These are phyloP conservation scores for Stachybotrys chartarum DNA, from an alignment of 2,329 filamentous ascomycete genomes.

Conservation along the genomic window DNA sequence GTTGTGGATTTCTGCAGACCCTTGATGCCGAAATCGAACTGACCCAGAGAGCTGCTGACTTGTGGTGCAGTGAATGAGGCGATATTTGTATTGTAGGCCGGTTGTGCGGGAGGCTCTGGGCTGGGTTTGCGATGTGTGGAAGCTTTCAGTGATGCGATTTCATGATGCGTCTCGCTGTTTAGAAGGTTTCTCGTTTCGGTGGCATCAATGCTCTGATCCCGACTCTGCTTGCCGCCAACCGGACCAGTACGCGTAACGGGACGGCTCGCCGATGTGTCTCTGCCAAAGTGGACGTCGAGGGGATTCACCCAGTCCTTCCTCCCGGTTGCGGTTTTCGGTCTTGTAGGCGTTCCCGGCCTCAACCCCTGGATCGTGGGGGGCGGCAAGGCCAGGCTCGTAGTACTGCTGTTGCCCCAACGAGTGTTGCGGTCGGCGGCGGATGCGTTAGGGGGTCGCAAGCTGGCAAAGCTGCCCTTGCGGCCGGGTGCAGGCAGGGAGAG, in stretches of 20 bases:
- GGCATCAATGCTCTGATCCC: neutral
- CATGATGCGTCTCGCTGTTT: neutral
- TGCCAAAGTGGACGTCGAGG: constrained; percentile 38
- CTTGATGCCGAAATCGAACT: constrained; percentile 28
- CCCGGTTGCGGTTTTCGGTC: constrained; percentile 26
- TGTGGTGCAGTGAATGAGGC: constrained; percentile 2
- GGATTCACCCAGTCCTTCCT: constrained; percentile 37
- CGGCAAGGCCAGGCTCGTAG: constrained; percentile 25
- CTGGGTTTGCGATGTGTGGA: neutral
- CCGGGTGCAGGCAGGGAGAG: constrained; percentile 20
- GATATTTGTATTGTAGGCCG: neutral
- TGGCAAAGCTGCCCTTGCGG: constrained; percentile 12
- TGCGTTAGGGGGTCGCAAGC: constrained; percentile 15
- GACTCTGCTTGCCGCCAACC: neutral
- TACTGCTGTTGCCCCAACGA: constrained; percentile 26
- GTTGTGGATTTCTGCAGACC: constrained; percentile 3
- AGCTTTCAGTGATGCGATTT: neutral
- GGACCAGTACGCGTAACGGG: constrained; percentile 14
- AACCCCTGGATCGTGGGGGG: constrained; percentile 18
- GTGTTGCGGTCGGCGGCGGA: constrained; percentile 21
- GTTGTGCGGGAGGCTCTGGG: neutral
- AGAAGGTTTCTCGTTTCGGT: neutral
- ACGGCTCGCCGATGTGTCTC: constrained; percentile 14
- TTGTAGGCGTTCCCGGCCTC: constrained; percentile 15
- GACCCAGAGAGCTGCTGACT: constrained; percentile 30